Evolutionary conservation across 805 yeast species (phyloP).

Genomic region (Ogataea ramenticola): DNA sequence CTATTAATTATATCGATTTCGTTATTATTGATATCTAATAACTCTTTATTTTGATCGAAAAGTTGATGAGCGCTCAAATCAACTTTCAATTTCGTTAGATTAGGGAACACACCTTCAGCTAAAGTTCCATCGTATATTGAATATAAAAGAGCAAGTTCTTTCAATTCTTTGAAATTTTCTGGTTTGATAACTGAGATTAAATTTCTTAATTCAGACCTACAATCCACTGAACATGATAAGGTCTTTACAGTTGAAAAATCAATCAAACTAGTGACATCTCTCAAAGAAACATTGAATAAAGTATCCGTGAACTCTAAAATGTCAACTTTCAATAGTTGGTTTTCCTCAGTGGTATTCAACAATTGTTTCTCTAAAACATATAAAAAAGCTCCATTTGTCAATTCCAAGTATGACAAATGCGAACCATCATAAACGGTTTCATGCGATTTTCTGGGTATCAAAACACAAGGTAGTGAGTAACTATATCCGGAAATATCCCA

Average conservation of each 20-base stretch:
- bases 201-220: constrained; percentile 1
- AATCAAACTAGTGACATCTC: background rate
- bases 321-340: background rate
- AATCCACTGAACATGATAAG: background rate
- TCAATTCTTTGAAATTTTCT: background rate
- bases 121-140: background rate
- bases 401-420: background rate
- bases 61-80: background rate
- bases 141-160: background rate
- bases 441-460: background rate
- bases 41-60: background rate
- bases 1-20: background rate
- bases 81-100: background rate
- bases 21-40: background rate
- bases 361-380: background rate
- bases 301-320: background rate
- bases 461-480: background rate
- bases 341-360: no score
- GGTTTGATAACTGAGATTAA: background rate
- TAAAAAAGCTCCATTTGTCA: background rate
- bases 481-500: background rate
- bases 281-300: background rate
- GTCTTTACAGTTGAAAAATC: background rate
- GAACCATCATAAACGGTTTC: background rate
- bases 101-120: background rate